Conservation (phyloP, 192 early-diverging fungal genomes). For the Piromyces finnis region DNA sequence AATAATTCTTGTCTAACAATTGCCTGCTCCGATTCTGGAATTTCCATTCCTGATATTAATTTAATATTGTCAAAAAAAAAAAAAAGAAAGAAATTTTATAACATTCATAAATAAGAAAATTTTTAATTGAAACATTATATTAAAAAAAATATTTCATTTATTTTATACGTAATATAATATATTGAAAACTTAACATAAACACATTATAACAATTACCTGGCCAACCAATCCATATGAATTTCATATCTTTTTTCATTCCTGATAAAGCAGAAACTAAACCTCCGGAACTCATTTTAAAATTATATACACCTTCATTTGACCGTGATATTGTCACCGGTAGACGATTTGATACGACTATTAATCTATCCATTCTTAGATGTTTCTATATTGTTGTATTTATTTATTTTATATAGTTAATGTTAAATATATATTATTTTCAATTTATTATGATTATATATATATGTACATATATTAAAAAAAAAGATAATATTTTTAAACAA, state of each 20-base stretch:
- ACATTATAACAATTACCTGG: slow-evolving; percentile 31
- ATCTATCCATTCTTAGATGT: slow-evolving; percentile 15
- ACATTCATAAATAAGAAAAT: no score
- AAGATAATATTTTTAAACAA: no score
- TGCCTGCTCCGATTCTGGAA: slow-evolving; percentile 55
- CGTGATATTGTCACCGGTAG: slow-evolving; percentile 79
- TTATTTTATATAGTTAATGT: neutral
- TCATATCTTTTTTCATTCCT: slow-evolving; percentile 85
- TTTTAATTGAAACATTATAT: no score
- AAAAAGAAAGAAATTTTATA: no score
- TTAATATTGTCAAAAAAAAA: no score
- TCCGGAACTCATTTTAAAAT: slow-evolving; percentile 78
- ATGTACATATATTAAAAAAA: no score
- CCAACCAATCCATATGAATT: slow-evolving; percentile 99
- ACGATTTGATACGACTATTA: slow-evolving; percentile 89
- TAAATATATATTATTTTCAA: neutral
- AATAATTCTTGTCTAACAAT: slow-evolving; percentile 47
- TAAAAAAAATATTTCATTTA: no score
- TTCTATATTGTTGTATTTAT: neutral
- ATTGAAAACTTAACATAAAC: no score
- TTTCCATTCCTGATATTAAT: slow-evolving; percentile 22
- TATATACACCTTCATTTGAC: slow-evolving; percentile 20
- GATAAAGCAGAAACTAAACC: slow-evolving; percentile 88
- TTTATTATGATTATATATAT: no score
- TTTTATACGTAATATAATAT: no score